Conservation (phyloP, 768 basidiomycete genomes). For the Suillus subluteus region DNA sequence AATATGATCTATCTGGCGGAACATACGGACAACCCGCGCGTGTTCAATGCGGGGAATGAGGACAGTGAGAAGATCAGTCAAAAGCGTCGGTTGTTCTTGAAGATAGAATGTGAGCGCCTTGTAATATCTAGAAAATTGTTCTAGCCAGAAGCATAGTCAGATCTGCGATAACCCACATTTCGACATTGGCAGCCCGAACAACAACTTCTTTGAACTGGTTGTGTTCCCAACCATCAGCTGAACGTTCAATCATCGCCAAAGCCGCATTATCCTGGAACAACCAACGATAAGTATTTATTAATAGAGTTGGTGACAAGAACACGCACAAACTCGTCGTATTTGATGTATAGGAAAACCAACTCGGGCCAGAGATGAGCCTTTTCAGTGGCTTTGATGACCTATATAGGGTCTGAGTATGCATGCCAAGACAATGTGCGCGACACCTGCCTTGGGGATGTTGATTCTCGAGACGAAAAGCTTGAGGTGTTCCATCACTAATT, state of each 20-base stretch:
- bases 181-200: conserved; percentile 95
- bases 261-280: conserved; percentile 86
- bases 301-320: conserved; percentile 3
- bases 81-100: conserved; percentile 88
- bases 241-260: conserved; percentile 97
- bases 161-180: conserved; percentile 65
- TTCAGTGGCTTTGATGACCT: conserved; percentile 95
- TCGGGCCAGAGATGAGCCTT: conserved; percentile 98
- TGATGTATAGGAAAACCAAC: conserved; percentile 97
- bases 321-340: conserved; percentile 92
- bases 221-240: conserved; percentile 99
- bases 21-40: conserved; percentile 92
- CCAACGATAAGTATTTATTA: conserved; percentile 12
- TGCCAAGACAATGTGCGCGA: background rate
- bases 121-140: conserved; percentile 71
- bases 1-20: conserved; percentile 93
- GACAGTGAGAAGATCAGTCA: conserved; percentile 92
- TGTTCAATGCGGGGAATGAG: conserved; percentile 96
- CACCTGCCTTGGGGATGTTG: conserved; percentile 89
- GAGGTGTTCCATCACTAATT: conserved; percentile 94
- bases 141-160: background rate
- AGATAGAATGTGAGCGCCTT: conserved; percentile 94
- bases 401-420: conserved; percentile 5
- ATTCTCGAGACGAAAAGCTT: conserved; percentile 95
- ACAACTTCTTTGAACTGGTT: conserved; percentile 99